Conservation (phyloP, 2,329 filamentous ascomycete species). For the Trematosphaeria pertusa region DNA sequence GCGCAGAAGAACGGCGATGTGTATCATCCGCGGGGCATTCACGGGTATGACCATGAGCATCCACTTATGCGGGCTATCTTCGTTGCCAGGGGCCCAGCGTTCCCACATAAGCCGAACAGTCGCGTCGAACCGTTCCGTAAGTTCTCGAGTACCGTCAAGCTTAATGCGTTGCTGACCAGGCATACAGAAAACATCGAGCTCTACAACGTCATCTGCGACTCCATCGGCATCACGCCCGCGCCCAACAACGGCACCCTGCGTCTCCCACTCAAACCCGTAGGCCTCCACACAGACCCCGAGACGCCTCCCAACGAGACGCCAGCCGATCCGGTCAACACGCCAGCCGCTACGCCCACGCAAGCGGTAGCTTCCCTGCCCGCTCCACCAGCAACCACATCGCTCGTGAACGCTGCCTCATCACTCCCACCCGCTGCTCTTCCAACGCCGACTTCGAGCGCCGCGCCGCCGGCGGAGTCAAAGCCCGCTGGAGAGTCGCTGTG, state of each 20-base stretch:
- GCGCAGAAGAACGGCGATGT: slow-evolving; percentile 68
- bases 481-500: slow-evolving; percentile 34
- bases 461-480: slow-evolving; percentile 17
- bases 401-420: slow-evolving; percentile 7
- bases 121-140: slow-evolving; percentile 81
- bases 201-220: slow-evolving; percentile 94
- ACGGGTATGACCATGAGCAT: slow-evolving; percentile 95
- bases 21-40: slow-evolving; percentile 84
- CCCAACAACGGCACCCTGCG: slow-evolving; percentile 89
- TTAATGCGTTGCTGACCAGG: slow-evolving; percentile 31
- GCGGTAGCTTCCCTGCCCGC: slow-evolving; percentile 9
- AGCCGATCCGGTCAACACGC: slow-evolving; percentile 55
- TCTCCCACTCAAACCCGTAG: slow-evolving; percentile 70
- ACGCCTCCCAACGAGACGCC: slow-evolving; percentile 57
- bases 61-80: slow-evolving; percentile 97
- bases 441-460: slow-evolving; percentile 21
- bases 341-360: slow-evolving; percentile 4
- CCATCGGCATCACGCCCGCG: slow-evolving; percentile 73
- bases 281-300: slow-evolving; percentile 63
- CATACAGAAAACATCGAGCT: slow-evolving; percentile 87
- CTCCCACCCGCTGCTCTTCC: slow-evolving; percentile 28
- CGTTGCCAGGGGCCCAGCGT: slow-evolving; percentile 87
- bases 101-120: slow-evolving; percentile 84
- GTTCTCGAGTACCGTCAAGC: slow-evolving; percentile 51
- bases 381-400: slow-evolving; percentile 24